Percentiles rank a stretch among this genome's conserved stretches.
Evolutionary conservation across 2,329 filamentous ascomycete genomes (phyloP).

Genomic region (Microthyrium microscopicum): DNA sequence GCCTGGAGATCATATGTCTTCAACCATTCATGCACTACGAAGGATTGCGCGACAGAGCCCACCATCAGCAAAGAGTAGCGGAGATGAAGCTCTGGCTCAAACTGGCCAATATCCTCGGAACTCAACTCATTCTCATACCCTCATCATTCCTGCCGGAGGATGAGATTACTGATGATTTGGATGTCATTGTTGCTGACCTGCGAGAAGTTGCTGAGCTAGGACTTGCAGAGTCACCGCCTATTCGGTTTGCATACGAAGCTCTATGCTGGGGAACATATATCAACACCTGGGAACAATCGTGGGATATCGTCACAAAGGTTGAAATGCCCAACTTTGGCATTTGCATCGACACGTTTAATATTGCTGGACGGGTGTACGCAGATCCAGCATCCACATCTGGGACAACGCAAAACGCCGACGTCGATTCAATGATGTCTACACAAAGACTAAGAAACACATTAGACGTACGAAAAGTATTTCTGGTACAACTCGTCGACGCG

Average conservation of each 20-base stretch:
- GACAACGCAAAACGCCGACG: constrained; percentile 36
- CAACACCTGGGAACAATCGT: constrained; percentile 56
- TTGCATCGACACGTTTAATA: constrained; percentile 66
- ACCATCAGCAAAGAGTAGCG: constrained; percentile 40
- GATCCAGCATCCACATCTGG: constrained; percentile 43
- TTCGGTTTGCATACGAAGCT: constrained; percentile 59
- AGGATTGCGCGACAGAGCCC: constrained; percentile 45
- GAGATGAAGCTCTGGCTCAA: constrained; percentile 55
- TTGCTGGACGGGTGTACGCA: constrained; percentile 53
- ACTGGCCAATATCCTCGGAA: constrained; percentile 45
- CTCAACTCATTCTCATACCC: constrained; percentile 59
- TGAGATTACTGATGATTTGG: constrained; percentile 34
- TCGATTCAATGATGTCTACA: constrained; percentile 37
- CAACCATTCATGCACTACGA: constrained; percentile 70
- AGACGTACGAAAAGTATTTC: constrained; percentile 51
- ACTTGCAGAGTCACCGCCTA: constrained; percentile 33
- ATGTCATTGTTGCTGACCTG: constrained; percentile 46
- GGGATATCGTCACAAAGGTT: constrained; percentile 49
- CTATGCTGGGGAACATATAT: constrained; percentile 56
- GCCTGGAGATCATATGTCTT: constrained; percentile 46
- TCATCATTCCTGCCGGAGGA: constrained; percentile 46
- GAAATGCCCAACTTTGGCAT: constrained; percentile 57
- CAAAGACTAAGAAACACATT: constrained; percentile 36
- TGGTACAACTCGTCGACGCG: constrained; percentile 61
- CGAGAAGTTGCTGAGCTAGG: constrained; percentile 51